A percentile compares a stretch with the other conserved stretches of the same genome.
phyloP scores from a whole-genome alignment of 2,329 filamentous ascomycete genomes.

The Clarireedia hainanense region DNA sequence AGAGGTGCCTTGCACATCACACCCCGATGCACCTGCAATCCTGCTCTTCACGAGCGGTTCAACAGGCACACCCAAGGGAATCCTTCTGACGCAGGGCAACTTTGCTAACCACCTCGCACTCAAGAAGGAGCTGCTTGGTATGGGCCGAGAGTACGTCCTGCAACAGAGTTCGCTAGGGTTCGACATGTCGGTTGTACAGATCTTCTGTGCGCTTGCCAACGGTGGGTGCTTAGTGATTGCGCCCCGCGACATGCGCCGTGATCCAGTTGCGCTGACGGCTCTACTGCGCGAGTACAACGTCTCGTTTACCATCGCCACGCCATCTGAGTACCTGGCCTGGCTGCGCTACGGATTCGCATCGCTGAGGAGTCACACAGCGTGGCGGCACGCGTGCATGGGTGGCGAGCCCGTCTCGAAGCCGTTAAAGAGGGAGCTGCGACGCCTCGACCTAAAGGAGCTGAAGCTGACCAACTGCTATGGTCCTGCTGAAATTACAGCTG shows the following conservation, averaged over 20 bases:
- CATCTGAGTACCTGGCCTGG: no score
- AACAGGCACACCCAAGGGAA: slow-evolving; percentile 34
- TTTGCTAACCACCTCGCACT: slow-evolving; percentile 22
- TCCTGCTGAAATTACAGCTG: no score
- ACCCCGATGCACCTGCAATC: not conserved
- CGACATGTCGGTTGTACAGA: slow-evolving; percentile 16
- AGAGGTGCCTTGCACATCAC: not conserved
- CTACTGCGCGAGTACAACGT: no score
- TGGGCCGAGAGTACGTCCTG: slow-evolving; percentile 10
- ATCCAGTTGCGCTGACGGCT: not conserved
- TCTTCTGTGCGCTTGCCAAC: slow-evolving; percentile 13
- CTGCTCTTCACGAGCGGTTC: slow-evolving; percentile 64
- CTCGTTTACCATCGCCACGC: no score
- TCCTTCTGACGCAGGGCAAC: slow-evolving; percentile 26
- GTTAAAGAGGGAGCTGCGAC: no score
- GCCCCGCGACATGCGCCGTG: no score
- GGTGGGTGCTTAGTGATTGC: slow-evolving; percentile 15
- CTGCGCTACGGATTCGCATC: no score
- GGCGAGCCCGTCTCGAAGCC: no score
- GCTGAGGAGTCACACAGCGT: no score
- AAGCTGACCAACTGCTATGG: no score
- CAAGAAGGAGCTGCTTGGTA: slow-evolving; percentile 1
- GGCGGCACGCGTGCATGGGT: no score
- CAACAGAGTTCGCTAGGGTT: slow-evolving; percentile 19
- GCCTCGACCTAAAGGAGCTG: no score